Base-by-base conservation (phyloP, 2,329 filamentous ascomycete genomes). In the Colletotrichum sp. region DNA sequence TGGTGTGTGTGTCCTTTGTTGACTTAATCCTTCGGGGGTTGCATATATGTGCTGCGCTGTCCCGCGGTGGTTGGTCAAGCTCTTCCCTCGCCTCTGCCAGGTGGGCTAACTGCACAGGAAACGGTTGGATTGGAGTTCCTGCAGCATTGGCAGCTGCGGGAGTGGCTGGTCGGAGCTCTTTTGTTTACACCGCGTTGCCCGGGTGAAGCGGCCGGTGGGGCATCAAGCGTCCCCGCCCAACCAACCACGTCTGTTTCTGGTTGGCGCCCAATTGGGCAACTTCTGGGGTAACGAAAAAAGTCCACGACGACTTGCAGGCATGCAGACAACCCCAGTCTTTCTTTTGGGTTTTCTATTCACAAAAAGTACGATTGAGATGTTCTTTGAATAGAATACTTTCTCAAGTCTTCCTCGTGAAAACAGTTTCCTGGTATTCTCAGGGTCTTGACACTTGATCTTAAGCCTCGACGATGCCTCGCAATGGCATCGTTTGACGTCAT, bases 151-250 rank as follows among this genome's bases (percentile, higher is more conserved):
- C 69, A 75, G 44, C 52, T 75, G 44, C 73, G 69, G 69, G 73
- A 74, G 70, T 76, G 74, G 74, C 74, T 76, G 70, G 71, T 16
- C 30, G 34, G 34, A 22, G 16, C 44, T 64, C 64, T 28, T 69
- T 74, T 76, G 74, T 76, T 76, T 76, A 76, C 74, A 28, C n/a
- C 18, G 12, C 28, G 74, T 76, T 76, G 74, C 74, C 74, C 18
- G 59, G 73, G 60, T 65, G 48, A 57, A 36, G 34, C 39, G 30
- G 48, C 32, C 24, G 44, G 59, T 62, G 57, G 57, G 18, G 34
- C n/a, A 2, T 0, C 8, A 28, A 59, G 13, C 30, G 57, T 34
- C 59, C 69, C 59, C 70, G 64, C 30, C 39, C 57, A 26, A 62
- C 70, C 70, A 75, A 75, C 72, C 72, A 64, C 67, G 62, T 16